Evolutionary conservation across 805 yeast species (phyloP).

Genomic region (Jamesozyma hellenica): DNA sequence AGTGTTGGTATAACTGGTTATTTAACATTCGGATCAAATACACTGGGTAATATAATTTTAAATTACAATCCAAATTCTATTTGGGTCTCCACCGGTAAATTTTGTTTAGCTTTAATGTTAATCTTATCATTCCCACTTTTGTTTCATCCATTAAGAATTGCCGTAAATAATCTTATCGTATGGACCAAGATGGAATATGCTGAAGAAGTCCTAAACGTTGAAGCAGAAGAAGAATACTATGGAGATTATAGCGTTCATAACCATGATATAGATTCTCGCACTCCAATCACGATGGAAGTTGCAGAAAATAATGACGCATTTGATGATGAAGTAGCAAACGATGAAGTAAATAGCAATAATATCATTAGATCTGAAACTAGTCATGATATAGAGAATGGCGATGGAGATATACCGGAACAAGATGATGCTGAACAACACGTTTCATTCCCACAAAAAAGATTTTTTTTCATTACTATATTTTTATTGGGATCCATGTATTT

Average conservation of each 20-base stretch:
- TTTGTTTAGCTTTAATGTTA: conserved; percentile 61
- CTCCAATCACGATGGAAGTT: conserved; percentile 8
- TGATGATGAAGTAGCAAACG: conserved; percentile 6
- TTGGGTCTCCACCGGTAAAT: conserved; percentile 44
- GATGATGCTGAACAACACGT: conserved; percentile 11
- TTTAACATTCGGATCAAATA: conserved; percentile 57
- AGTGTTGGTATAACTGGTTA: conserved; percentile 63
- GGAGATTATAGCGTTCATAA: not conserved
- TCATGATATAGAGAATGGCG: not conserved
- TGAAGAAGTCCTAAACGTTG: not conserved
- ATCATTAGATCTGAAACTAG: not conserved
- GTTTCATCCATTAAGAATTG: conserved; percentile 73
- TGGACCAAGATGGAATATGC: conserved; percentile 30
- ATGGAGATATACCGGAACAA: conserved; percentile 3
- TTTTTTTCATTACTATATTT: conserved; percentile 34
- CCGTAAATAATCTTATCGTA: conserved; percentile 54
- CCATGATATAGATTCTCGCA: not conserved
- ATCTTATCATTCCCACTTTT: conserved; percentile 67
- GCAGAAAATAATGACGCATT: conserved; percentile 9
- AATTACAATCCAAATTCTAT: conserved; percentile 49
- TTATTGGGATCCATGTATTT: conserved; percentile 43
- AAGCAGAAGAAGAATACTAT: conserved; percentile 5
- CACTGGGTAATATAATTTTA: conserved; percentile 57
- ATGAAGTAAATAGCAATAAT: not conserved
- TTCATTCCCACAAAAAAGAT: conserved; percentile 15